These are phyloP conservation scores for Helichrysum umbraculigerum DNA, from an alignment of 129 eudicot genomes.

Conservation along the genomic window DNA sequence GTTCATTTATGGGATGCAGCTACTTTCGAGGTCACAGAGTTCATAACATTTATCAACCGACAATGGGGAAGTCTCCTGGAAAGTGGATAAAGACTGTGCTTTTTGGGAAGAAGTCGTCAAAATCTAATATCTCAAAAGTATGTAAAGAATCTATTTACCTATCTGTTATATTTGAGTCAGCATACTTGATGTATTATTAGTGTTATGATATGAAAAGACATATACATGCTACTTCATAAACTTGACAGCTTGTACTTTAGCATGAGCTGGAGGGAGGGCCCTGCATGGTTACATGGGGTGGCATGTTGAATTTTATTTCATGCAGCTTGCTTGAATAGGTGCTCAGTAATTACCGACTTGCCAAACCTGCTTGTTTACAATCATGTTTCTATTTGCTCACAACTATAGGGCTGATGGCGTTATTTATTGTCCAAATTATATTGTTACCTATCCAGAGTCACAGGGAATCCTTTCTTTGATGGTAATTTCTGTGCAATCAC, in stretches of 20 bases:
- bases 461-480: neutral
- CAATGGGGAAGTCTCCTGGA: slow-evolving; percentile 92
- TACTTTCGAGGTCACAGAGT: slow-evolving; percentile 23
- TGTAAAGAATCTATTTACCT: slow-evolving; percentile 28
- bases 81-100: slow-evolving; percentile 85
- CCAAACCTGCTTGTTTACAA: slow-evolving; percentile 7
- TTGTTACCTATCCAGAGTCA: slow-evolving; percentile 1
- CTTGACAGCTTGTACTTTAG: slow-evolving; percentile 10
- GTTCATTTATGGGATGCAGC: slow-evolving; percentile 29
- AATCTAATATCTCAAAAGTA: slow-evolving; percentile 66
- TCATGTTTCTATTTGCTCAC: slow-evolving; percentile 9
- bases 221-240: neutral
- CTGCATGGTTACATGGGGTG: neutral
- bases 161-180: slow-evolving; percentile 3
- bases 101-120: slow-evolving; percentile 79
- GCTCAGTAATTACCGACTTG: neutral
- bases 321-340: slow-evolving; percentile 5
- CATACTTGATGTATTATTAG: neutral
- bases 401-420: neutral
- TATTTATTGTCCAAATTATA: neutral
- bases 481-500: neutral
- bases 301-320: neutral
- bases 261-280: neutral
- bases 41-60: slow-evolving; percentile 17
- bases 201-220: slow-evolving; percentile 3